Base-by-base conservation (phyloP, 2,329 filamentous ascomycete species). In the Aspergillus bombycis region DNA sequence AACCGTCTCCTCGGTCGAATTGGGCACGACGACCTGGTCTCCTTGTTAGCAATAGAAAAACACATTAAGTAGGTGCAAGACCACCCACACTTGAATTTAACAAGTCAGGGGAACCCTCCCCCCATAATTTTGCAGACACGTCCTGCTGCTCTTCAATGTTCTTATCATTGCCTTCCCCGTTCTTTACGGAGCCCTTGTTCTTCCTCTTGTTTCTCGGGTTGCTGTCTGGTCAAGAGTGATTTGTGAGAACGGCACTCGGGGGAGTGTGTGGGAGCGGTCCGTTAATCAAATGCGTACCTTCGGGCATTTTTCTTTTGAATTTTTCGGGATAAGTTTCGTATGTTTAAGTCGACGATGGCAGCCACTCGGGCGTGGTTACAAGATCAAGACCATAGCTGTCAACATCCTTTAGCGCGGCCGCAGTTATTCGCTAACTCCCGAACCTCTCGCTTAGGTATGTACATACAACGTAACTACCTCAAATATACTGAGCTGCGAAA, bases 141-240 rank as follows among this genome's bases (percentile, higher is more conserved):
- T 57, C 67, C 48, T 28, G 48, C 19, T 8, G 10, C 19, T 28
- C 2, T 30, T 45, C 55, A 36, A 30, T 26, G 4, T 9, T n/a
- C 16, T 12, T 23, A 19, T 21, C 45, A 26, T 70, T 62, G 14
- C 68, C 63, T 48, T 70, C 67, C 63, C 80, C 79, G 23, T 71
- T 70, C 71, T 83, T 85, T 61, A 74, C 77, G 63, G 76, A 76
- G 67, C 78, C 78, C 77, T 85, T 86, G 77, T 85, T 87, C 79
- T 84, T 85, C 74, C 84, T 86, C 75, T 81, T 85, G 73, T 82
- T 86, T 78, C 85, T 87, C 72, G 84, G 83, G 72, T 81, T 87
- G 58, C 79, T 71, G 70, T 77, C 79, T 81, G 67, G 64, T 70
- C 66, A 58, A 62, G 62, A 63, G 64, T 63, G 58, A 62, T 71